A percentile compares a stretch with the other conserved stretches of the same genome.
phyloP scores from a whole-genome alignment of 768 basidiomycete genomes.

The Harrya chromipes region DNA sequence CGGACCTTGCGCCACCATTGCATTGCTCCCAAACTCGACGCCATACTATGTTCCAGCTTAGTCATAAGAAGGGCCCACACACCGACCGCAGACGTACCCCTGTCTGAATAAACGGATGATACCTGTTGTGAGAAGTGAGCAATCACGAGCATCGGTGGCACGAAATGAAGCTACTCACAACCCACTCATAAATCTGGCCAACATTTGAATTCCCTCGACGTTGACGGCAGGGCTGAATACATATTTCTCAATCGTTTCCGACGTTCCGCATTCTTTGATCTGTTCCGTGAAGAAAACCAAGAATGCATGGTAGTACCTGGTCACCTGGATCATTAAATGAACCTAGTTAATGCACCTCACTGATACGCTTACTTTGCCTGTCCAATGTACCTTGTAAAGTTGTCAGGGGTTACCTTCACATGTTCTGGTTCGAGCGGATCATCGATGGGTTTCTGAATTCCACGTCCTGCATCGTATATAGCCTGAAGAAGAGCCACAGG shows the following conservation, averaged over 20 bases:
- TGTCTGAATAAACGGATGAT: slow-evolving; percentile 57
- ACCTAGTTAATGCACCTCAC: slow-evolving; percentile 27
- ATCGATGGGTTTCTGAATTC: slow-evolving; percentile 39
- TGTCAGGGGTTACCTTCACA: slow-evolving; percentile 37
- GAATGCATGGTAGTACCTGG: slow-evolving; percentile 34
- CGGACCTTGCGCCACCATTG: slow-evolving; percentile 48
- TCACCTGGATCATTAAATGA: slow-evolving; percentile 29
- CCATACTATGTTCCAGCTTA: slow-evolving; percentile 42
- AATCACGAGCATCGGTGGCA: background rate
- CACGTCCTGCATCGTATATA: slow-evolving; percentile 44
- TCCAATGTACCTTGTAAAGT: slow-evolving; percentile 50
- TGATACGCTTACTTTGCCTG: slow-evolving; percentile 40
- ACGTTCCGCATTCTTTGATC: slow-evolving; percentile 36
- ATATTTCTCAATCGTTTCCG: slow-evolving; percentile 45
- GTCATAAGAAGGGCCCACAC: background rate
- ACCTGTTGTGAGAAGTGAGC: slow-evolving; percentile 24
- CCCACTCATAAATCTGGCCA: slow-evolving; percentile 34
- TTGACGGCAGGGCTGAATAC: slow-evolving; percentile 40
- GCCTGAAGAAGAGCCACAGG: slow-evolving; percentile 42
- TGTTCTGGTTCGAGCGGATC: slow-evolving; percentile 27
- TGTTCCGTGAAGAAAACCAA: slow-evolving; percentile 40
- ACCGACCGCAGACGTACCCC: slow-evolving; percentile 39
- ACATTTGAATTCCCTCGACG: slow-evolving; percentile 31
- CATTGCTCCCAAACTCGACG: slow-evolving; percentile 49
- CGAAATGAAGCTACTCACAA: slow-evolving; percentile 26